Conservation (phyloP, 805 yeast species). For the Lachancea waltii region DNA sequence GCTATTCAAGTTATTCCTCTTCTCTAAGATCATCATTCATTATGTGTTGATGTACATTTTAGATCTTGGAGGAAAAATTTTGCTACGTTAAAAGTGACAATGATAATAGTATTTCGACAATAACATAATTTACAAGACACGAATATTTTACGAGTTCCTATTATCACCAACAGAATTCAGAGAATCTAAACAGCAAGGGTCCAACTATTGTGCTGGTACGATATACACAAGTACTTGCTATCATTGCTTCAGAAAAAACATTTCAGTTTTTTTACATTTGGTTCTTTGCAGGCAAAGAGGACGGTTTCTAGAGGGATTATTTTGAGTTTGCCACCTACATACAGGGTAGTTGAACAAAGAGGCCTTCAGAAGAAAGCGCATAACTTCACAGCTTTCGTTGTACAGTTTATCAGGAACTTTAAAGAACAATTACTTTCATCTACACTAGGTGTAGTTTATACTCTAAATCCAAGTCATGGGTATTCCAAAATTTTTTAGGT, state of each 20-base stretch:
- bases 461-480: too few relatives aligned
- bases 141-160: background rate
- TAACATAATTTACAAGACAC: background rate
- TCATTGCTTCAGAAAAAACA: too few relatives aligned
- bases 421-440: too few relatives aligned
- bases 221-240: too few relatives aligned
- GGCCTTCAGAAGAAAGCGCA: too few relatives aligned
- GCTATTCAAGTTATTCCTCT: too few relatives aligned
- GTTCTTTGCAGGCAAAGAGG: conserved; percentile 8
- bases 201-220: too few relatives aligned
- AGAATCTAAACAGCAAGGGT: background rate
- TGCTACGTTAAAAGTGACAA: conserved; percentile 4
- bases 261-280: background rate
- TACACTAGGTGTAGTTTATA: too few relatives aligned
- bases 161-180: background rate
- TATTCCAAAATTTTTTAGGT: conserved; percentile 94
- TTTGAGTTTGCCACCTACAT: background rate
- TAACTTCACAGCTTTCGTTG: too few relatives aligned
- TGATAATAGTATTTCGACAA: background rate
- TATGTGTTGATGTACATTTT: background rate
- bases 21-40: too few relatives aligned
- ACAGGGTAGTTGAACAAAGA: background rate
- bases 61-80: conserved; percentile 1
- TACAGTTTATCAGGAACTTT: too few relatives aligned
- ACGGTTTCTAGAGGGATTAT: background rate